Evolutionary conservation across 2,329 filamentous ascomycete species (phyloP).

Genomic region (Aureobasidium uvarum): DNA sequence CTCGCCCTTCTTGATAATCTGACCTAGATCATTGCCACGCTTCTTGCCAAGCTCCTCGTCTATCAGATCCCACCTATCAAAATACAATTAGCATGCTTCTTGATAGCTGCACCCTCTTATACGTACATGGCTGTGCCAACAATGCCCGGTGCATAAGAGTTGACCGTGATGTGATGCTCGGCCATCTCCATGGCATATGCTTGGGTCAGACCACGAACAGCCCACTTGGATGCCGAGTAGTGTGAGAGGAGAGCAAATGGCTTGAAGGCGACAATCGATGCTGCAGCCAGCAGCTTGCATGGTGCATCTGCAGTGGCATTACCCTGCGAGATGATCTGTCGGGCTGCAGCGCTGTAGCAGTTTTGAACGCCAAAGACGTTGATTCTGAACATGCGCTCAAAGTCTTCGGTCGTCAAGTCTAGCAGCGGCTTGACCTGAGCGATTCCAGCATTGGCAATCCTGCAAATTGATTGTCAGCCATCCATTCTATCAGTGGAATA

Average conservation of each 20-base stretch:
- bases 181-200: conserved; percentile 66
- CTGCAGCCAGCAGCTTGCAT: conserved; percentile 51
- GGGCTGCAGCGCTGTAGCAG: conserved; percentile 62
- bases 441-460: conserved; percentile 63
- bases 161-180: conserved; percentile 62
- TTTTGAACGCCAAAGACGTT: conserved; percentile 66
- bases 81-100: too few relatives aligned
- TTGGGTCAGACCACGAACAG: conserved; percentile 64
- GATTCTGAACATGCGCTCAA: conserved; percentile 60
- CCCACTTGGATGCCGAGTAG: conserved; percentile 65
- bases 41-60: conserved; percentile 59
- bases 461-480: conserved; percentile 26
- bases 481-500: neutral
- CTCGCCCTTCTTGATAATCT: conserved; percentile 42
- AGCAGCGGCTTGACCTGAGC: conserved; percentile 57
- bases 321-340: conserved; percentile 63
- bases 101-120: too few relatives aligned
- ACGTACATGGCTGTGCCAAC: conserved; percentile 67
- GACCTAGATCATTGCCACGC: conserved; percentile 52
- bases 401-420: conserved; percentile 57
- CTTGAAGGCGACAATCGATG: conserved; percentile 59
- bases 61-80: conserved; percentile 56
- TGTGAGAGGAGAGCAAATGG: conserved; percentile 59
- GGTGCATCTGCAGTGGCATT: conserved; percentile 41
- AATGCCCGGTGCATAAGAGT: conserved; percentile 66